A percentile compares a stretch with the other conserved stretches of the same genome.
Evolutionary conservation across 1,284 basidiomycete genomes (phyloP).

Genomic region (Ceratobasidium sp.): DNA sequence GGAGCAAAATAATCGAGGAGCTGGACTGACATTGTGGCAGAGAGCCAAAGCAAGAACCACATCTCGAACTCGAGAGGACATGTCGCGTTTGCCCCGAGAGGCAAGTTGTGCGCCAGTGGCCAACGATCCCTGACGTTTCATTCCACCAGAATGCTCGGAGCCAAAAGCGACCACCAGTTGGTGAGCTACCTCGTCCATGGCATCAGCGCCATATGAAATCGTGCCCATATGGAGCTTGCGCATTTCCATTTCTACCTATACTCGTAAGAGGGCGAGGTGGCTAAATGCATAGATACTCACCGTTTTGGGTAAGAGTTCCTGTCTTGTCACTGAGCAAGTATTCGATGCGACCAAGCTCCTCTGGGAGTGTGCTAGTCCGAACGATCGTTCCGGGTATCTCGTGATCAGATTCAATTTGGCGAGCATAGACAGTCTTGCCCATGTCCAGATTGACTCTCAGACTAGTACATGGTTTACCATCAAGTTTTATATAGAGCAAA

Average conservation of each 20-base stretch:
- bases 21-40: constrained; percentile 87
- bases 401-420: constrained; percentile 90
- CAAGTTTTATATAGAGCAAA: not conserved
- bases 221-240: constrained; percentile 99
- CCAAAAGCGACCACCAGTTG: constrained; percentile 86
- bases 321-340: constrained; percentile 98
- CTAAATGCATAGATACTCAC: constrained; percentile 54
- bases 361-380: constrained; percentile 93
- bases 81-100: constrained; percentile 86
- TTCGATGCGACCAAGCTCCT: constrained; percentile 95
- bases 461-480: constrained; percentile 54
- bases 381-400: constrained; percentile 97
- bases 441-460: constrained; percentile 98
- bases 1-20: not conserved
- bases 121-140: constrained; percentile 50
- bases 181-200: constrained; percentile 97
- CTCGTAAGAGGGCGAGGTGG: constrained; percentile 21
- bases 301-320: constrained; percentile 96
- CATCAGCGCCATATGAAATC: constrained; percentile 94
- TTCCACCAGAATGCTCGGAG: constrained; percentile 45
- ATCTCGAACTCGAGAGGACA: constrained; percentile 94
- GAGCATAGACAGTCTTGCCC: constrained; percentile 98
- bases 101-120: constrained; percentile 81
- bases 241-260: constrained; percentile 92
- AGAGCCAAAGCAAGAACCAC: constrained; percentile 92